These are phyloP conservation scores for Globisporangium solare DNA, from an alignment of 352 stramenopile species.

Conservation along the genomic window DNA sequence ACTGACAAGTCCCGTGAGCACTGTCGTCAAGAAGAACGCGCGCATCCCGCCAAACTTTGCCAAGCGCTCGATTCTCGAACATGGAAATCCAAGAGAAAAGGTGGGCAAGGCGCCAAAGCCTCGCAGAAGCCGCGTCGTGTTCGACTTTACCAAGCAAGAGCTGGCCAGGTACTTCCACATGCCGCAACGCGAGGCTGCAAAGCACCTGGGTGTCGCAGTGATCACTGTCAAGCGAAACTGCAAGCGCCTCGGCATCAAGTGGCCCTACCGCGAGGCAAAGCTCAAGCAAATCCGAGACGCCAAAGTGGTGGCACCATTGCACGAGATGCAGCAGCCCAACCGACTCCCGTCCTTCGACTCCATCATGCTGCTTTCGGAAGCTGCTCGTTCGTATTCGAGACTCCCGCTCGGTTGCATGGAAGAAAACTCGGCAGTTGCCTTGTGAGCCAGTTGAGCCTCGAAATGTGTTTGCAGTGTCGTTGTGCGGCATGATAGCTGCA, in stretches of 20 bases:
- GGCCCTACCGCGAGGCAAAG: conserved; percentile 39
- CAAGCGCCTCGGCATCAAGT: conserved; percentile 49
- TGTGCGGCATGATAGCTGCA: too few species aligned
- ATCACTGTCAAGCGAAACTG: conserved; percentile 64
- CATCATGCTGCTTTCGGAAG: conserved; percentile 1
- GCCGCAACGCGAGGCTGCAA: conserved; percentile 45
- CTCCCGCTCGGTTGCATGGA: conserved; percentile 12
- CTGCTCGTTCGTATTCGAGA: conserved; percentile 7
- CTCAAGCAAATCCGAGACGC: conserved; percentile 12
- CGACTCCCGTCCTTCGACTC: not conserved
- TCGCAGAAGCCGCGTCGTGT: conserved; percentile 49
- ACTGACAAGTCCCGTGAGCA: too few species aligned
- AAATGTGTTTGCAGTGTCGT: not conserved
- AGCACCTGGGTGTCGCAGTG: conserved; percentile 45
- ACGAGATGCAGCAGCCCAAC: not conserved
- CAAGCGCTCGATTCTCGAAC: conserved; percentile 17
- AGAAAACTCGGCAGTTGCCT: not conserved
- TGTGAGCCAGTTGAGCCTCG: not conserved
- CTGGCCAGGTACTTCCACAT: conserved; percentile 51
- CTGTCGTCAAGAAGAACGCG: too few species aligned
- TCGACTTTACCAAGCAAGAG: conserved; percentile 48
- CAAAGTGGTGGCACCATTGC: not conserved
- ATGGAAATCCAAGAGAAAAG: conserved; percentile 29
- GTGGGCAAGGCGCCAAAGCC: not conserved
- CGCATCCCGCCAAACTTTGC: conserved; percentile 3